phyloP scores from a whole-genome alignment of 495 filamentous ascomycete genomes.

The Astrothelium subdiscretum region DNA sequence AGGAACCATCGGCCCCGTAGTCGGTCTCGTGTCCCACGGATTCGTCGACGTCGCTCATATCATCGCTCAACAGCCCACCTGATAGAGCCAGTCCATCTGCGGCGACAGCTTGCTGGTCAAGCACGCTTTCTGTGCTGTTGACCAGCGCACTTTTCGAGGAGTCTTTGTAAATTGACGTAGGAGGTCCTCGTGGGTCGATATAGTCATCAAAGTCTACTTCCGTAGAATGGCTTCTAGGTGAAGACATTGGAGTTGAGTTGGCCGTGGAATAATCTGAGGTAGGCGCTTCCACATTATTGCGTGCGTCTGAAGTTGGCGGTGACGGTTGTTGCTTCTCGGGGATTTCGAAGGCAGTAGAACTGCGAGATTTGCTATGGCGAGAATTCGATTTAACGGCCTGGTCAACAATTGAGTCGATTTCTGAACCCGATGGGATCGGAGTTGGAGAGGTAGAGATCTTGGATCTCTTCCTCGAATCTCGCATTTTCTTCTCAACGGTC shows the following conservation, averaged over 20 bases:
- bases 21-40: background rate
- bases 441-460: background rate
- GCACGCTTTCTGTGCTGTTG: conserved; percentile 22
- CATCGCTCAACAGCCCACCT: background rate
- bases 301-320: conserved; percentile 13
- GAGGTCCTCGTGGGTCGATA: conserved; percentile 19
- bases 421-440: background rate
- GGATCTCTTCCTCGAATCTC: background rate
- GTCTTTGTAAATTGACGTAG: conserved; percentile 13
- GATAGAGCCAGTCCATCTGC: background rate
- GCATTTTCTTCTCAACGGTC: conserved; percentile 33
- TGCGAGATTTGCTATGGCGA: background rate
- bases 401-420: background rate
- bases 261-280: conserved; percentile 1
- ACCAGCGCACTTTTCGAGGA: conserved; percentile 23
- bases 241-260: background rate
- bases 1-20: conserved; percentile 25
- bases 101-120: background rate
- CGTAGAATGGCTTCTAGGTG: background rate
- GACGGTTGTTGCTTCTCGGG: conserved; percentile 13
- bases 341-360: background rate
- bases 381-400: background rate
- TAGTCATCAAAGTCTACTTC: background rate
- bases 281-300: background rate
- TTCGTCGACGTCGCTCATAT: conserved; percentile 15